Conservation (phyloP, 1,139 yeast species). For the Chernovozyma sophiae-reginae region DNA sequence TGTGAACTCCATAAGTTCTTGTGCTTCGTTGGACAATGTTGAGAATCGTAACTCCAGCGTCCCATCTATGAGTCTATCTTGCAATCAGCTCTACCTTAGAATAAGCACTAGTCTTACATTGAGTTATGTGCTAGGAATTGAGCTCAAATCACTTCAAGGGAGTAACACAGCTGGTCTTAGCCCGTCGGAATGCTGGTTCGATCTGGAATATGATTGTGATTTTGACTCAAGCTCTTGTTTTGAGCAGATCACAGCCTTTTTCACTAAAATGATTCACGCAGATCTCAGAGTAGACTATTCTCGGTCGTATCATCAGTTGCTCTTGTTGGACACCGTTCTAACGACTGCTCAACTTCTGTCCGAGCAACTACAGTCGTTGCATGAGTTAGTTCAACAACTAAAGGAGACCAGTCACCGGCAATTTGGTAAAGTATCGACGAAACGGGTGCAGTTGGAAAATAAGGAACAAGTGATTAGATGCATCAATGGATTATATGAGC, state of each 20-base stretch:
- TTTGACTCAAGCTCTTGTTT: no score
- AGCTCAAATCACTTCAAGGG: no score
- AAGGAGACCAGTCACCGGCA: conserved; percentile 2
- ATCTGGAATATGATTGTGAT: no score
- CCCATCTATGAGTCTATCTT: neutral
- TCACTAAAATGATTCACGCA: no score
- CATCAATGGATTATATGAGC: neutral
- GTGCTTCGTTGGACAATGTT: no score
- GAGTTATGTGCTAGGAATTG: no score
- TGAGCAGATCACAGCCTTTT: no score
- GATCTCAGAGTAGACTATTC: no score
- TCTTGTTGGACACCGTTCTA: neutral
- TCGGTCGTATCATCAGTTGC: neutral
- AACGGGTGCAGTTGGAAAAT: neutral
- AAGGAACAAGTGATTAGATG: neutral
- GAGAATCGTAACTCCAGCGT: no score
- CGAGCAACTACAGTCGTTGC: neutral
- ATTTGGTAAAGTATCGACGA: conserved; percentile 2
- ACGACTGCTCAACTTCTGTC: neutral
- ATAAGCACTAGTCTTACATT: neutral
- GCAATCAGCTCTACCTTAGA: neutral
- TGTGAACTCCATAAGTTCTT: no score
- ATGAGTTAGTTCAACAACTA: neutral
- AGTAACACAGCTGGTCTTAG: no score
- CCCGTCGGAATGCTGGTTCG: no score